These are phyloP conservation scores for Paraconiothyrium brasiliense DNA, from an alignment of 2,329 filamentous ascomycete species.

Conservation along the genomic window DNA sequence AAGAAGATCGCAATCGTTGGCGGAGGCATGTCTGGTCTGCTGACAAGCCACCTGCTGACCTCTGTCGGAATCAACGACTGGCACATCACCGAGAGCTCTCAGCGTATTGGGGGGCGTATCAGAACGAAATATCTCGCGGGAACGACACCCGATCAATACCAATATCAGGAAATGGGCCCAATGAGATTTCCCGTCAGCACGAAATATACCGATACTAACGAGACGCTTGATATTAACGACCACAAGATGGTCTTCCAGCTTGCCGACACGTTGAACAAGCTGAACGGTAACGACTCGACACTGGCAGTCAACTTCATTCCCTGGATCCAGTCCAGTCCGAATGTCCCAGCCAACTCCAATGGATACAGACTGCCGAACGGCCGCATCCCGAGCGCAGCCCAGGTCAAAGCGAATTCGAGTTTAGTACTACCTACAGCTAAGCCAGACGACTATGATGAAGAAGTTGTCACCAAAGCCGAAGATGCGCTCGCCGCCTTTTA, in stretches of 20 bases:
- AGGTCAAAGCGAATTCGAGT: slow-evolving; percentile 39
- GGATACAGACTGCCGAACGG: slow-evolving; percentile 46
- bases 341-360: slow-evolving; percentile 59
- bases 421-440: neutral
- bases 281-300: slow-evolving; percentile 63
- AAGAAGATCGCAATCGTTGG: slow-evolving; percentile 71
- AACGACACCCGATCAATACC: slow-evolving; percentile 68
- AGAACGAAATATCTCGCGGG: slow-evolving; percentile 70
- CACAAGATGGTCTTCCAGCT: slow-evolving; percentile 73
- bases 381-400: slow-evolving; percentile 43
- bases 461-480: slow-evolving; percentile 28
- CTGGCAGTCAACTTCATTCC: slow-evolving; percentile 68
- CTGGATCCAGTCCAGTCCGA: slow-evolving; percentile 67
- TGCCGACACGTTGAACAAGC: slow-evolving; percentile 65
- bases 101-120: slow-evolving; percentile 70
- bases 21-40: slow-evolving; percentile 71
- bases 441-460: slow-evolving; percentile 26
- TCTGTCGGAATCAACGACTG: slow-evolving; percentile 68
- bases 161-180: slow-evolving; percentile 73
- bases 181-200: slow-evolving; percentile 70
- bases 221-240: slow-evolving; percentile 68
- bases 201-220: slow-evolving; percentile 61
- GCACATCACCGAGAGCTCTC: slow-evolving; percentile 68
- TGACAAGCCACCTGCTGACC: slow-evolving; percentile 61
- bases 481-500: slow-evolving; percentile 33